phyloP scores from a whole-genome alignment of 805 yeast genomes.

The Saccharomycopsis capsularis region DNA sequence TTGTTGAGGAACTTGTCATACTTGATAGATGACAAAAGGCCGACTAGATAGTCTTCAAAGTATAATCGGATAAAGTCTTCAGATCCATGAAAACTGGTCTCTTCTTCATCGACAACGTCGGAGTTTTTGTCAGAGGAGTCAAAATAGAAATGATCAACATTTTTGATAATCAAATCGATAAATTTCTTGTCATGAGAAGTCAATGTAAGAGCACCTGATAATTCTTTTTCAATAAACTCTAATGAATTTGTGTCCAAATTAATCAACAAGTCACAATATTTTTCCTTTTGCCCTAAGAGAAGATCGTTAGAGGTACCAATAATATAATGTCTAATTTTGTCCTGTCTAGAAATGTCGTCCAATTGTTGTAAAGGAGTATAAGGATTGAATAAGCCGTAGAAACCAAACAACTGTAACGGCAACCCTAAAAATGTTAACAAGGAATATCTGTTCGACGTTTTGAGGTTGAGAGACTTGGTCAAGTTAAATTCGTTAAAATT shows the following conservation, averaged over 20 bases:
- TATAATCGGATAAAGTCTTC: constrained; percentile 85
- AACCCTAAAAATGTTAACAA: constrained; percentile 76
- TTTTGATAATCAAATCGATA: constrained; percentile 48
- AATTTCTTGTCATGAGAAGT: constrained; percentile 67
- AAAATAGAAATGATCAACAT: constrained; percentile 32
- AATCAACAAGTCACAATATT: constrained; percentile 63
- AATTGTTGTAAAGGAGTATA: constrained; percentile 92
- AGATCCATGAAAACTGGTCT: constrained; percentile 50
- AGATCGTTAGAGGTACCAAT: constrained; percentile 87
- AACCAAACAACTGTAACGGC: constrained; percentile 79
- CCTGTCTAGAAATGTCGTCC: constrained; percentile 54
- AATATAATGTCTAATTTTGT: constrained; percentile 52
- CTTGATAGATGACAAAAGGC: constrained; percentile 66
- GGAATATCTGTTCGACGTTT: constrained; percentile 71
- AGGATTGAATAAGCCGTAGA: constrained; percentile 85
- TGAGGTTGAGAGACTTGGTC: constrained; percentile 57
- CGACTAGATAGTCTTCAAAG: constrained; percentile 84
- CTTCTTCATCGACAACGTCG: constrained; percentile 29
- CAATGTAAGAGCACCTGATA: constrained; percentile 40
- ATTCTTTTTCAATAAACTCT: constrained; percentile 38
- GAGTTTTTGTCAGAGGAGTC: constrained; percentile 30
- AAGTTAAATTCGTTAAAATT: constrained; percentile 45
- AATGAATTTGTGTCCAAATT: constrained; percentile 50
- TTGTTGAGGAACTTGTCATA: constrained; percentile 48
- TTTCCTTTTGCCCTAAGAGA: constrained; percentile 55